Evolutionary conservation across 164 flowering plant species (phyloP), one percentile per base, ranked within the genome.

Genomic region (Stephania japonica): DNA sequence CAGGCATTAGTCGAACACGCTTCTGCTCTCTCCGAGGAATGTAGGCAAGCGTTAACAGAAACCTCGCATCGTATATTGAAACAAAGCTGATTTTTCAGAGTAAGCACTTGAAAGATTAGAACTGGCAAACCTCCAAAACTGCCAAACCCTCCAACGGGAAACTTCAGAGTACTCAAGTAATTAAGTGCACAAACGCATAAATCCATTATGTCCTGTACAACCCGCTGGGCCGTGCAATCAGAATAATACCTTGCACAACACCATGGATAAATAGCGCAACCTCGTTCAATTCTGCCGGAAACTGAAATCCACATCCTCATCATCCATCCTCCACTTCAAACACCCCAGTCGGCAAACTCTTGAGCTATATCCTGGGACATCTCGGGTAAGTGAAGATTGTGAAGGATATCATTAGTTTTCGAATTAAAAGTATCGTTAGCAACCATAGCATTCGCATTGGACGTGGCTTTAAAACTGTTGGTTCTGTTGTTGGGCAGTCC

Each of bases 261-360:
- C 76, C 43, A 76, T 75, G 26, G 73, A 73, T 44, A 64, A 72
- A 65, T 59, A 62, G 32, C 61, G 12, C 73, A 27, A 64, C 26
- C 38, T 8, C 11, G 23, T 75, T 77, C 75, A 76, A 76, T 59
- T 59, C 64, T 24, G 21, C 7, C 21, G 9, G 21, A 19, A n/a
- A 59, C 24, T 7, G 25, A 59, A 59, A 21, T 19, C 64, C n/a
- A n/a, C 21, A 18, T 59, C 23, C 10, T 8, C n/a, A 5, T n/a
- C n/a, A n/a, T n/a, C n/a, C n/a, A 18, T 12, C 2, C 23, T 56
- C 68, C 73, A n/a, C 75, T 82, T 79, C 80, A 75, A 85, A 88
- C 74, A 88, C 85, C 62, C 91, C 92, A 78, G 68, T 88, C 91
- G 0, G 90, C 61, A 75, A 90, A 90, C 62, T 95, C 93, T 19